Evolutionary conservation across 225 moss, liverwort and hornwort species (phyloP).

Genomic region (Sphagnum contortum): DNA sequence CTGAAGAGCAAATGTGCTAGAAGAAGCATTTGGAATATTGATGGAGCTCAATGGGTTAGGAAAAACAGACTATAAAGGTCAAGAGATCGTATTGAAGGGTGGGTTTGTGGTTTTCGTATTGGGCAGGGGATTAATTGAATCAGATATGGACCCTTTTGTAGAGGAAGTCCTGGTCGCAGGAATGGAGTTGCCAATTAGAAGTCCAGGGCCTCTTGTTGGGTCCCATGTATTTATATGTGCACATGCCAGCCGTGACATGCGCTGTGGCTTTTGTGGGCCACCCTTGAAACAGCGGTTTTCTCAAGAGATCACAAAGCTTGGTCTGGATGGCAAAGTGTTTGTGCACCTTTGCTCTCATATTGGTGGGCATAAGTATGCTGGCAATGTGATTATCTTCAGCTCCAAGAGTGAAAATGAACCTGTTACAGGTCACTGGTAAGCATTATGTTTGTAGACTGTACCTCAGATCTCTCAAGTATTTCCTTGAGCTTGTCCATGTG

Average conservation of each 20-base stretch:
- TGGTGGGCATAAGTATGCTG: slow-evolving; percentile 96
- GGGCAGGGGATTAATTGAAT: slow-evolving; percentile 61
- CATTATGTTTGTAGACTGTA: too few species aligned
- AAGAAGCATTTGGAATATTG: too few species aligned
- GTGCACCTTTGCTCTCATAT: slow-evolving; percentile 86
- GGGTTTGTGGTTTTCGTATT: too few species aligned
- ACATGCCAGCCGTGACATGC: slow-evolving; percentile 67
- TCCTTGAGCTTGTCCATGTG: too few species aligned
- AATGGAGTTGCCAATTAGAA: slow-evolving; percentile 51
- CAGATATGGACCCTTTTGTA: slow-evolving; percentile 77
- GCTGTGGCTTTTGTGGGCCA: slow-evolving; percentile 84
- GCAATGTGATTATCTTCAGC: slow-evolving; percentile 80
- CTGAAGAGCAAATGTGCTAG: too few species aligned
- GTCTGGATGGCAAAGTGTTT: slow-evolving; percentile 49
- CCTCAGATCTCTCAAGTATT: too few species aligned
- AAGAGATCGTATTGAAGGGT: too few species aligned
- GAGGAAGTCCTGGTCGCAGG: slow-evolving; percentile 78
- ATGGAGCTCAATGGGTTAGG: too few species aligned
- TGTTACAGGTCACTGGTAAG: slow-evolving; percentile 81
- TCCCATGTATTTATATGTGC: slow-evolving; percentile 80
- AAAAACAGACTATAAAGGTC: too few species aligned
- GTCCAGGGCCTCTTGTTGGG: slow-evolving; percentile 52
- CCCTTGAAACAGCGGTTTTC: slow-evolving; percentile 52
- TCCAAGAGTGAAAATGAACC: slow-evolving; percentile 15
- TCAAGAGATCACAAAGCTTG: slow-evolving; percentile 43